Base-by-base conservation (phyloP, 1,284 basidiomycete species). In the Cyathus pygmaeus region DNA sequence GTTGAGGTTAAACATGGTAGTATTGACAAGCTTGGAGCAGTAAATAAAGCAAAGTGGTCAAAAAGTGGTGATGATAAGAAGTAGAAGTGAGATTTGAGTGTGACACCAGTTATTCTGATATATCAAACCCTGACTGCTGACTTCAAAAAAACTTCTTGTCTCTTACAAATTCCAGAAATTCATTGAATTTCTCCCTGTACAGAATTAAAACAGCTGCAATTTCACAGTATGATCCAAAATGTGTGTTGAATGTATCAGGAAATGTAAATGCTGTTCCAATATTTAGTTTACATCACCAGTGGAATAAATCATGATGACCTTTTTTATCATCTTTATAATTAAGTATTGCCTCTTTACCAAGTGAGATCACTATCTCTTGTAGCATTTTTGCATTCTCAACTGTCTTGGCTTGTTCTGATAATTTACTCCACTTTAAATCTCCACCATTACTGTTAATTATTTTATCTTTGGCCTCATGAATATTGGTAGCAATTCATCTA, bases 321-420 rank as follows among this genome's bases (percentile, higher is more conserved):
- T 71, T 72, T 57, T 79, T 78, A 31, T 74, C 65, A 59, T 77
- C 76, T 55, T 77, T 77, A 65, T 79, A 63, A 41, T 72, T 72
- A 44, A 79, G 71, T 10, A 78, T 60, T 19, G 70, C 60, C 15
- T 27, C 6, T 27, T 52, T 7, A 3, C 50, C 50, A 9, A 52
- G 29, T 6, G 21, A 3, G 3, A 21, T 52, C 13, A 21, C 21
- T 2, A 52, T 13, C 13, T 52, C 27, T 4, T 26, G 17, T 30
- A 52, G 19, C 50, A 52, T 52, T 27, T 26, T 27, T 24, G 50
- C 50, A 27, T 27, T 26, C 9, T 15, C 2, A 2, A 26, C 23
- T 26, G 17, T 29, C 29, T 27, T 10, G 13, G 24, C 6, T 2
- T 6, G 13, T 26, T 52, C 26, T 13, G 50, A 7, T 3, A 52